A percentile compares a stretch with the other conserved stretches of the same genome.
Conservation (phyloP, 441 rosid species). For the Aleurites moluccanus region DNA sequence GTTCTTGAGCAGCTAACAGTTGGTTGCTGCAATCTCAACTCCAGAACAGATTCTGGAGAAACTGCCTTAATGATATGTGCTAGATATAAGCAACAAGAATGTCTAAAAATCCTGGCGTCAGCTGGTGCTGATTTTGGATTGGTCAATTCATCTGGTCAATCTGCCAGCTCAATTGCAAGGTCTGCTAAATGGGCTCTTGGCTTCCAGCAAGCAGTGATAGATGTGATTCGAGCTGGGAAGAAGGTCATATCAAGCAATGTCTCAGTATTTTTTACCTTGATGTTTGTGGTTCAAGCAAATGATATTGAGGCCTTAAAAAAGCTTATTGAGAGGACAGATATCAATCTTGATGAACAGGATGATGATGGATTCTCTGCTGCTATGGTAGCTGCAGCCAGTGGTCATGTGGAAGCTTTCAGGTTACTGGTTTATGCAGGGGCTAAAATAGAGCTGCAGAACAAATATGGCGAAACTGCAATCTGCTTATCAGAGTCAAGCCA, state of each 20-base stretch:
- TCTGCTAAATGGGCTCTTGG: slow-evolving; percentile 64
- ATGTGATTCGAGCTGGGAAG: slow-evolving; percentile 52
- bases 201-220: slow-evolving; percentile 58
- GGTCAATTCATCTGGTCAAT: slow-evolving; percentile 44
- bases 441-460: slow-evolving; percentile 65
- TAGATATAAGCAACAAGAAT: slow-evolving; percentile 55
- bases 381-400: slow-evolving; percentile 74
- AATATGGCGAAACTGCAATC: slow-evolving; percentile 64
- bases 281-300: slow-evolving; percentile 61
- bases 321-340: slow-evolving; percentile 40
- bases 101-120: slow-evolving; percentile 56
- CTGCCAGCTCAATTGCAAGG: slow-evolving; percentile 56
- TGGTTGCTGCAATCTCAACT: slow-evolving; percentile 60
- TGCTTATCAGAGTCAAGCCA: slow-evolving; percentile 59
- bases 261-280: slow-evolving; percentile 58
- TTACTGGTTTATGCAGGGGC: slow-evolving; percentile 80
- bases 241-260: slow-evolving; percentile 53
- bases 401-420: slow-evolving; percentile 76
- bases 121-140: slow-evolving; percentile 89
- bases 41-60: slow-evolving; percentile 67
- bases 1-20: slow-evolving; percentile 53
- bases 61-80: slow-evolving; percentile 73
- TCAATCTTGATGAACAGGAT: slow-evolving; percentile 76
- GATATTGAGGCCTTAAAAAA: slow-evolving; percentile 60
- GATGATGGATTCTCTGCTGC: slow-evolving; percentile 78